Percentiles rank a stretch among this genome's conserved stretches.
These are phyloP conservation scores for Parasitella parasitica DNA, from an alignment of 371 early-diverging fungal species.

Conservation along the genomic window DNA sequence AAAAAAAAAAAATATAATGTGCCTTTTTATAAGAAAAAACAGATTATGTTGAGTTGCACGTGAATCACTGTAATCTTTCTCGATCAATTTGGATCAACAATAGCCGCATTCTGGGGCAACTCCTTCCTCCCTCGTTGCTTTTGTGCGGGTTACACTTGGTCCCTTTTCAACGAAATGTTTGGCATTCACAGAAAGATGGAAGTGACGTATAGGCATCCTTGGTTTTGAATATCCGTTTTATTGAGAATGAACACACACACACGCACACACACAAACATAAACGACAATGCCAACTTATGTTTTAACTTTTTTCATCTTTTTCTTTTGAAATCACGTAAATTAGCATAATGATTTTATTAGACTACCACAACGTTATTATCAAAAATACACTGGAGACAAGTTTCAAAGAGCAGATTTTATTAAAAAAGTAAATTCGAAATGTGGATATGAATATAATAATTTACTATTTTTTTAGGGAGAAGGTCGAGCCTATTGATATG, in stretches of 20 bases:
- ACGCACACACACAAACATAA: not conserved
- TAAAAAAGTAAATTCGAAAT: not conserved
- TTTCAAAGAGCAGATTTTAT: conserved; percentile 54
- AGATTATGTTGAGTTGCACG: not conserved
- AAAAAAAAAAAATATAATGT: not conserved
- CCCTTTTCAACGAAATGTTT: no score
- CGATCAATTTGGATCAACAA: not conserved
- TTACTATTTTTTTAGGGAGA: conserved; percentile 50
- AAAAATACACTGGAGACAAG: conserved; percentile 60
- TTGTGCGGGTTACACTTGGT: not conserved
- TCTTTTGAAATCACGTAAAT: not conserved
- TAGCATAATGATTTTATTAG: conserved; percentile 65
- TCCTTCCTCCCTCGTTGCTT: not conserved
- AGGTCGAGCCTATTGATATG: conserved; percentile 81
- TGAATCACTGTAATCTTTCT: not conserved
- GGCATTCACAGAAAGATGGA: not conserved
- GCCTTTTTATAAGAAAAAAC: not conserved
- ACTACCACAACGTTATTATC: conserved; percentile 69
- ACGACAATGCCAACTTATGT: not conserved
- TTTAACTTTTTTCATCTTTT: not conserved
- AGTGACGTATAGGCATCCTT: not conserved
- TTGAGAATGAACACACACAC: not conserved
- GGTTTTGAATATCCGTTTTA: conserved; percentile 2
- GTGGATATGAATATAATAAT: not conserved
- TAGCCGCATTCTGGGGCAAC: conserved; percentile 1